phyloP scores from a whole-genome alignment of 768 basidiomycete genomes.

The Russula sp. region DNA sequence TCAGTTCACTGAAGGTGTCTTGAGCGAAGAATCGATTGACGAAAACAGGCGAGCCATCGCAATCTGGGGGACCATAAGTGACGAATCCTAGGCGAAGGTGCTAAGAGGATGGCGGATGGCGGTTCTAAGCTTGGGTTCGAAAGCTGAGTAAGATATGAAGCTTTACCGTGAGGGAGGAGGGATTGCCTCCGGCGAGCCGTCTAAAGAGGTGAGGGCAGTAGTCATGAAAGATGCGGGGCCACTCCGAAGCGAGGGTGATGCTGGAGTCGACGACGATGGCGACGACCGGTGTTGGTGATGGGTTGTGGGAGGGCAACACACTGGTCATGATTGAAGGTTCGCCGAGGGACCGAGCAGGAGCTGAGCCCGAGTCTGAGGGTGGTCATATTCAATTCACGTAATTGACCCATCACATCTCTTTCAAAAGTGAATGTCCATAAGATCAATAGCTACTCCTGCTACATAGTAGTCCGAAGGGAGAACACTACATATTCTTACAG shows the following conservation, averaged over 20 bases:
- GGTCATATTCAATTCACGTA: too few relatives aligned
- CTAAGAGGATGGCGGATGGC: not conserved
- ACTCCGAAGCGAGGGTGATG: constrained; percentile 15
- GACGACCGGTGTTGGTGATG: constrained; percentile 12
- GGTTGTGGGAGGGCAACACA: not conserved
- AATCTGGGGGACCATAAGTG: constrained; percentile 23
- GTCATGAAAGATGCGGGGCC: constrained; percentile 11
- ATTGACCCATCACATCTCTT: too few relatives aligned
- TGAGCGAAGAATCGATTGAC: constrained; percentile 21
- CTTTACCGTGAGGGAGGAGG: not conserved
- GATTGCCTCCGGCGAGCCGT: constrained; percentile 13
- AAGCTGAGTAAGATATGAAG: not conserved
- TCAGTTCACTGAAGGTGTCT: constrained; percentile 14
- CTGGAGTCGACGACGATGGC: constrained; percentile 22
- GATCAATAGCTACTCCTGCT: not conserved
- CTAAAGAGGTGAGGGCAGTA: constrained; percentile 15
- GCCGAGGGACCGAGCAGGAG: not conserved
- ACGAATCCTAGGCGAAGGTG: constrained; percentile 22
- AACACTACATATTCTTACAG: not conserved
- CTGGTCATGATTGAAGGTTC: constrained; percentile 2
- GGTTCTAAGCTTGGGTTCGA: not conserved
- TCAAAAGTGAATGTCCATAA: too few relatives aligned
- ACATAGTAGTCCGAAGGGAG: not conserved
- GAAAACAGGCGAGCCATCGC: constrained; percentile 19
- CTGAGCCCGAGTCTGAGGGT: too few relatives aligned